Base-by-base conservation (phyloP, 2,329 filamentous ascomycete genomes). In the Fusarium subglutinans region DNA sequence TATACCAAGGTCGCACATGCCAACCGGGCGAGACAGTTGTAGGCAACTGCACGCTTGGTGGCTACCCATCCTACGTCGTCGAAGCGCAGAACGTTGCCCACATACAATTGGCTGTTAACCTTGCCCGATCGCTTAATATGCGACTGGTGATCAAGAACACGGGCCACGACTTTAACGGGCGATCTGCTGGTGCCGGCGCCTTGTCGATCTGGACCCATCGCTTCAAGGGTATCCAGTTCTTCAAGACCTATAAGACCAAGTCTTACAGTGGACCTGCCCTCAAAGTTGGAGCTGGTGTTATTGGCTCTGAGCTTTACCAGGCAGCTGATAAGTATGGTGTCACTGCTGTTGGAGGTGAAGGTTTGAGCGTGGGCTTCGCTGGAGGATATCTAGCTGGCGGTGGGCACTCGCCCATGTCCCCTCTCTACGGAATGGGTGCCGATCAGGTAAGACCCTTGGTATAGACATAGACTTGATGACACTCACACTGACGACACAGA, bases 161-260 rank as follows among this genome's bases (percentile, higher is more conserved):
- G 0, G 86, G 86, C 40, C 86, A 88, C 70, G 85, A 87, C 69
- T 87, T 86, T 74, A 79, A 82, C 9, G 90, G 90, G 40, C 89
- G 87, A 3, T 76, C 73, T 22, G 88, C 88, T 0, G 90, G 90
- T n/a, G 87, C 86, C 28, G 90, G 90, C 3, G 84, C 87, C 1
- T 78, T 91, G 8, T 84, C 85, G 8, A 82, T 91, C 58, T 91
- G 90, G 85, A 90, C 86, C 14, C 88, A 90, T 66, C 79, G 84
- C 68, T 84, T 91, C 61, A 86, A 89, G 76, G 80, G 84, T 28
- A 78, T 80, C 37, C 50, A 80, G 55, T 68, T 74, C 47, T 78
- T 77, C 63, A 69, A 76, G 45, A 61, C 59, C 37, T 56, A 54
- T 26, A 62, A 72, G 48, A 66, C 66, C 3, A 69, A 76, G 22